phyloP scores from a whole-genome alignment of 75 land plant species.

The Cryptomeria japonica region DNA sequence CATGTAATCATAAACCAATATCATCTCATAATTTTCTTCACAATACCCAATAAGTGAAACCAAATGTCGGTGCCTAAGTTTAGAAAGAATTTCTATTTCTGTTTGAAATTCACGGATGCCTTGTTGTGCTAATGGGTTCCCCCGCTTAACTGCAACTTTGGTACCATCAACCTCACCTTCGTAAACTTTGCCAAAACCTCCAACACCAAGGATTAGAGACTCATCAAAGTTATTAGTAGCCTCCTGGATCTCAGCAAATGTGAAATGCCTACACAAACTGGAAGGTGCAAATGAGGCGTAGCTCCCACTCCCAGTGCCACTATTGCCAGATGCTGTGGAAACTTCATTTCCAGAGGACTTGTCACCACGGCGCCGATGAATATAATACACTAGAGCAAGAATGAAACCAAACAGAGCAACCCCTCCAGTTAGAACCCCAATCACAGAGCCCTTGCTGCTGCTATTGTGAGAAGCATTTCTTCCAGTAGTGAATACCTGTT shows the following conservation, averaged over 20 bases:
- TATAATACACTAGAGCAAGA: constrained; percentile 9
- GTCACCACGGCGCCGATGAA: constrained; percentile 11
- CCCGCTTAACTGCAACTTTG: constrained; percentile 65
- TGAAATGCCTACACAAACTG: constrained; percentile 76
- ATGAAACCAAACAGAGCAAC: constrained; percentile 11
- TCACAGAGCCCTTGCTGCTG: too few relatives aligned
- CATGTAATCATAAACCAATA: constrained; percentile 84
- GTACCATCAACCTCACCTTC: constrained; percentile 47
- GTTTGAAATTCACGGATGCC: constrained; percentile 64
- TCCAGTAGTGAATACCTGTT: too few relatives aligned
- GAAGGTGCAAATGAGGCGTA: constrained; percentile 64
- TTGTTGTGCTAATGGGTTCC: constrained; percentile 58
- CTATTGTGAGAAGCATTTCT: too few relatives aligned
- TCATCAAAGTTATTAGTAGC: constrained; percentile 90
- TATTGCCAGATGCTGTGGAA: constrained; percentile 53
- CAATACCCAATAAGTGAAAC: constrained; percentile 79
- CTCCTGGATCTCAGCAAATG: constrained; percentile 75
- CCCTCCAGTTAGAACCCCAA: too few relatives aligned
- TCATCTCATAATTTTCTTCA: constrained; percentile 77
- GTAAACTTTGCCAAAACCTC: constrained; percentile 81
- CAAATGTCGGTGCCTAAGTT: constrained; percentile 62
- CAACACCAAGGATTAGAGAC: constrained; percentile 75
- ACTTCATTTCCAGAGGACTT: constrained; percentile 20
- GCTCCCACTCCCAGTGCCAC: constrained; percentile 72
- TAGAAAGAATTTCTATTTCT: constrained; percentile 74